Evolutionary conservation across 2,329 filamentous ascomycete species (phyloP), one percentile per base, ranked within the genome.

Genomic region (Golovinomyces cichoracearum): DNA sequence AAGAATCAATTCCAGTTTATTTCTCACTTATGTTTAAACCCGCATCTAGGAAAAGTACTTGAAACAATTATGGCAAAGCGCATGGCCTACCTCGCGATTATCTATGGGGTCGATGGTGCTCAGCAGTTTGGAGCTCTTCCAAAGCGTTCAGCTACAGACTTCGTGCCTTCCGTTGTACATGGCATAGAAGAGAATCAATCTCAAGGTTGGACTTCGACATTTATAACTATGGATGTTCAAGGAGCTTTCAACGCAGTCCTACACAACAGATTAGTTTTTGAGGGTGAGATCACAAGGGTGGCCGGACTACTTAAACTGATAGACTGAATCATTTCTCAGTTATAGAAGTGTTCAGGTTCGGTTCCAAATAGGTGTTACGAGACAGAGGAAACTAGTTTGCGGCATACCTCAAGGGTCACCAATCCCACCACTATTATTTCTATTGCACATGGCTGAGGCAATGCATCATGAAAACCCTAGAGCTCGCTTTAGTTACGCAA

Each of bases 291-390:
- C 12, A n/a, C 31, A 35, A 35, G n/a, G n/a, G 31, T 35, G 31
- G 31, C 31, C 31, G n/a, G 31, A 35, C n/a, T 35, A 10, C 31
- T 12, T 12, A 3, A 10, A 35, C n/a, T n/a, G 2, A 35, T 35
- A n/a, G 31, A 4, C n/a, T 10, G n/a, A n/a, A 10, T 35, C 31
- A 35, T 12, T 35, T 12, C n/a, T 35, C n/a, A n/a, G 12, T n/a
- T n/a, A 4, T 35, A 3, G n/a, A 35, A 4, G 12, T 10, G 31
- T n/a, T n/a, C 31, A 4, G n/a, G 2, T 35, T n/a, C 31, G 31
- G 45, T 47, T 48, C 47, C 31, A 10, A 50, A 67, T 54, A 35
- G 31, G 31, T 12, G 2, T 4, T n/a, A 35, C 31, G 31, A 35
- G 12, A 10, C 12, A 35, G 31, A 35, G n/a, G n/a, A 3, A 35